Conservation (phyloP, 1,139 yeast species). For the Pichia sp. region DNA sequence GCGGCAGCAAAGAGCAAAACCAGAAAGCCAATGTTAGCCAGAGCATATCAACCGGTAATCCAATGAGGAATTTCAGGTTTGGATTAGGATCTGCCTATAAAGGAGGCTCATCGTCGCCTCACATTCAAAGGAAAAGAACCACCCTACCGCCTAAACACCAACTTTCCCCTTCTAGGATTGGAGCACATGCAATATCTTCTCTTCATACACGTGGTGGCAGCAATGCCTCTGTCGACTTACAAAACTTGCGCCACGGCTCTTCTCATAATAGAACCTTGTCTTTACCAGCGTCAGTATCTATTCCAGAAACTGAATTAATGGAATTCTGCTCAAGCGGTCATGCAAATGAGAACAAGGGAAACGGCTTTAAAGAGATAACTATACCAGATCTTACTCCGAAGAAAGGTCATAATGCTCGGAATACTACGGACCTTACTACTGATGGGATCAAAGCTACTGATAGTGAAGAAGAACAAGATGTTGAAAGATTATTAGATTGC, state of each 20-base stretch:
- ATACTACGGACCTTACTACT: background rate
- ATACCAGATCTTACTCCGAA: slow-evolving; percentile 6
- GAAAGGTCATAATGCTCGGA: background rate
- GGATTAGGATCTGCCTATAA: slow-evolving; percentile 33
- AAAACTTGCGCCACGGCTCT: slow-evolving; percentile 26
- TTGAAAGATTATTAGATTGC: slow-evolving; percentile 7
- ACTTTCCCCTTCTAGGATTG: slow-evolving; percentile 66
- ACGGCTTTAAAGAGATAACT: slow-evolving; percentile 7
- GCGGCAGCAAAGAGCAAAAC: background rate
- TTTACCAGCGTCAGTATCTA: slow-evolving; percentile 32
- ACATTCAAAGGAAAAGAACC: slow-evolving; percentile 19
- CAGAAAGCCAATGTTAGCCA: slow-evolving; percentile 24
- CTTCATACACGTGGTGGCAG: slow-evolving; percentile 32
- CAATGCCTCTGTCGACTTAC: slow-evolving; percentile 15
- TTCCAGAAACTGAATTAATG: slow-evolving; percentile 28
- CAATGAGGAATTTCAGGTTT: slow-evolving; percentile 41
- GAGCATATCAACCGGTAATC: slow-evolving; percentile 20
- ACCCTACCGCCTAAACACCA: slow-evolving; percentile 39
- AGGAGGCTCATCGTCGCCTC: slow-evolving; percentile 7
- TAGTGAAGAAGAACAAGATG: slow-evolving; percentile 5
- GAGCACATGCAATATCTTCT: slow-evolving; percentile 67
- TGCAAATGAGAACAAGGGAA: background rate
- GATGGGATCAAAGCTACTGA: background rate
- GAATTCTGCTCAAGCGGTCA: slow-evolving; percentile 14
- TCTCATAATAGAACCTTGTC: slow-evolving; percentile 30